phyloP scores from a whole-genome alignment of 2,329 filamentous ascomycete species.

The Xylogone sp. region DNA sequence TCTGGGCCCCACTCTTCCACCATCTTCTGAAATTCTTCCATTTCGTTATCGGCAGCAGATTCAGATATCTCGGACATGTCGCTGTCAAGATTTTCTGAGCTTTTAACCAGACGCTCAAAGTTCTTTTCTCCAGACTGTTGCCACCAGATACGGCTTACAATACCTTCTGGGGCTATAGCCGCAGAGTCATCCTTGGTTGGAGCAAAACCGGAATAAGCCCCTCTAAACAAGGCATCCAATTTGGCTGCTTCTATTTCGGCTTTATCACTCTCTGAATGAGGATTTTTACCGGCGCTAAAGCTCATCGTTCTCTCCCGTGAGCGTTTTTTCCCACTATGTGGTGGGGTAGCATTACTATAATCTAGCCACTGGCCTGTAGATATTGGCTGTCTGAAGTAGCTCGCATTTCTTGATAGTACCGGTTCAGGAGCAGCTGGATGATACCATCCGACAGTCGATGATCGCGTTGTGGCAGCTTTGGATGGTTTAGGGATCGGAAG shows the following conservation, averaged over 20 bases:
- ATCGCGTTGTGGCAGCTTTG: slow-evolving; percentile 63
- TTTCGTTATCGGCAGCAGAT: slow-evolving; percentile 27
- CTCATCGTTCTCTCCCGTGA: slow-evolving; percentile 71
- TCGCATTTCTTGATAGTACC: slow-evolving; percentile 33
- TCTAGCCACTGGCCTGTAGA: slow-evolving; percentile 68
- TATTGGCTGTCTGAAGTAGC: slow-evolving; percentile 65
- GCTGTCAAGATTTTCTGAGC: slow-evolving; percentile 12
- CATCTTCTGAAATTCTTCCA: slow-evolving; percentile 40
- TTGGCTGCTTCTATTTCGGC: slow-evolving; percentile 58
- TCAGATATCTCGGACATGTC: slow-evolving; percentile 2
- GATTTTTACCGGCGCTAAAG: slow-evolving; percentile 55
- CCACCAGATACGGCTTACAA: slow-evolving; percentile 73
- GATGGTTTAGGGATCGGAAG: slow-evolving; percentile 69
- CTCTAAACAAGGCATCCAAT: slow-evolving; percentile 71
- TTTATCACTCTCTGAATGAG: slow-evolving; percentile 36
- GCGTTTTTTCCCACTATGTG: slow-evolving; percentile 53
- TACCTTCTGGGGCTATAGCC: slow-evolving; percentile 64
- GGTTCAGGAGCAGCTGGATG: slow-evolving; percentile 28
- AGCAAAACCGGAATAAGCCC: slow-evolving; percentile 77
- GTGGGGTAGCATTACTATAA: slow-evolving; percentile 60
- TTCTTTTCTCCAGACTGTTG: slow-evolving; percentile 63
- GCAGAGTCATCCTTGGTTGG: slow-evolving; percentile 70
- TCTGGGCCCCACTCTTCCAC: slow-evolving; percentile 57
- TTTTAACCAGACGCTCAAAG: slow-evolving; percentile 59
- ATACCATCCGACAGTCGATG: slow-evolving; percentile 44